Evolutionary conservation across 164 flowering plant genomes (phyloP).

Genomic region (Vitis labrusca): DNA sequence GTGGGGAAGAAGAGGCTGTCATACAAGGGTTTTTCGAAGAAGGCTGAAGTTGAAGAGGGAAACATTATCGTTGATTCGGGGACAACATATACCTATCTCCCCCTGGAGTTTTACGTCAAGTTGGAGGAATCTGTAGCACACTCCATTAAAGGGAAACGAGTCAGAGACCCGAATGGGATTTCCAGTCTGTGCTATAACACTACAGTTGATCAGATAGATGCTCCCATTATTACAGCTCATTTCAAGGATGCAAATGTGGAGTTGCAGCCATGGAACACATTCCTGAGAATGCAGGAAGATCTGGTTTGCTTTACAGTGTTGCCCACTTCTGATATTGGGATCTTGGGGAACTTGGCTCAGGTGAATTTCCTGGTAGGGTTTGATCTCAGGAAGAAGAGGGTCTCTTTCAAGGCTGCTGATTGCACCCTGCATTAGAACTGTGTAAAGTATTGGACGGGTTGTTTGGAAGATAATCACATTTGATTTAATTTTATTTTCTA

Average conservation of each 20-base stretch:
- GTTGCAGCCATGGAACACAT: conserved; percentile 8
- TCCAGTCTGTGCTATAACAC: conserved; percentile 18
- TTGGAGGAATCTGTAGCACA: conserved; percentile 9
- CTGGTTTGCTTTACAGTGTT: conserved; percentile 12
- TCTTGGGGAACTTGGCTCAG: conserved; percentile 19
- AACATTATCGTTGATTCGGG: too few relatives aligned
- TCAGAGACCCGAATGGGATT: background rate
- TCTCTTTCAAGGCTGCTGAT: background rate
- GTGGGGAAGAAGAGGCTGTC: too few relatives aligned
- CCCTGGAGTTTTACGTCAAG: background rate
- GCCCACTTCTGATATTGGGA: background rate
- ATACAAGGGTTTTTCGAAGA: too few relatives aligned
- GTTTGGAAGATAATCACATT: too few relatives aligned
- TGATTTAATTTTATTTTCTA: too few relatives aligned
- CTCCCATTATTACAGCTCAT: conserved; percentile 13
- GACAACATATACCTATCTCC: background rate
- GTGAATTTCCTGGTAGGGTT: background rate
- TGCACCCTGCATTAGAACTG: background rate
- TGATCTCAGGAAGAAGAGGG: background rate
- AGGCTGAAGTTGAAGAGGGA: too few relatives aligned
- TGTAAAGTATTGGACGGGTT: too few relatives aligned
- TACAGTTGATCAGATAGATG: background rate
- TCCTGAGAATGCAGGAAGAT: conserved; percentile 11
- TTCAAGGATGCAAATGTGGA: conserved; percentile 23
- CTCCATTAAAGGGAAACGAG: background rate